Conservation (phyloP, 495 filamentous ascomycete genomes). For the Aspergillus sclerotioniger region DNA sequence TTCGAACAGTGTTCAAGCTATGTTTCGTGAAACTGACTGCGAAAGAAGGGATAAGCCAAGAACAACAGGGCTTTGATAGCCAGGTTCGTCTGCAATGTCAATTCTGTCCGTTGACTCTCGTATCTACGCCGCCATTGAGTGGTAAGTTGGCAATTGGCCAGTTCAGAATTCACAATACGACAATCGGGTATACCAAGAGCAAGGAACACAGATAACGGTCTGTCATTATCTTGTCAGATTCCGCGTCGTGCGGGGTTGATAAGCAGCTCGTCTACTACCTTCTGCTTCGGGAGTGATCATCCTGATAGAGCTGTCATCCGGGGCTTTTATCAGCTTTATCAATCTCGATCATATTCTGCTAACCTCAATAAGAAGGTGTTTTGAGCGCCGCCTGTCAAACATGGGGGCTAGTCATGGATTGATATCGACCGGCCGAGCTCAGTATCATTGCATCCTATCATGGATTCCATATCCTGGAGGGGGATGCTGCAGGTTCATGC, state of each 20-base stretch:
- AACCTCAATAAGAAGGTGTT: background rate
- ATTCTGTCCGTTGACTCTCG: too few species aligned
- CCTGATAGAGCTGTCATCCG: background rate
- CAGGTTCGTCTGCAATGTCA: too few species aligned
- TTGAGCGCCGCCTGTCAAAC: background rate
- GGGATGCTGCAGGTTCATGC: background rate
- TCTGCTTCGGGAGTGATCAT: constrained; percentile 3
- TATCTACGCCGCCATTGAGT: background rate
- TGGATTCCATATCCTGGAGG: background rate
- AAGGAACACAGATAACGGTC: background rate
- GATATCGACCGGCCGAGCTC: background rate
- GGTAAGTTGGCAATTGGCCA: background rate
- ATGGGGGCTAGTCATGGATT: background rate
- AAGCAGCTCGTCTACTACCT: constrained; percentile 2
- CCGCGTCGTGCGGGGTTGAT: constrained; percentile 9
- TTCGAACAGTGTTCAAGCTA: background rate
- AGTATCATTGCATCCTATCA: background rate
- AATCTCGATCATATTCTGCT: background rate
- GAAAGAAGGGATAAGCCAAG: background rate
- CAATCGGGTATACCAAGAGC: background rate
- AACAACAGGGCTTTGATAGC: too few species aligned
- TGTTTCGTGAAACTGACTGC: background rate
- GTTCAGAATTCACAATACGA: background rate
- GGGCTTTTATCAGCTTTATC: background rate
- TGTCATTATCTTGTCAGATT: background rate